phyloP scores from a whole-genome alignment of 192 early-diverging fungal genomes.

The Jimgerdemannia flammicorona region DNA sequence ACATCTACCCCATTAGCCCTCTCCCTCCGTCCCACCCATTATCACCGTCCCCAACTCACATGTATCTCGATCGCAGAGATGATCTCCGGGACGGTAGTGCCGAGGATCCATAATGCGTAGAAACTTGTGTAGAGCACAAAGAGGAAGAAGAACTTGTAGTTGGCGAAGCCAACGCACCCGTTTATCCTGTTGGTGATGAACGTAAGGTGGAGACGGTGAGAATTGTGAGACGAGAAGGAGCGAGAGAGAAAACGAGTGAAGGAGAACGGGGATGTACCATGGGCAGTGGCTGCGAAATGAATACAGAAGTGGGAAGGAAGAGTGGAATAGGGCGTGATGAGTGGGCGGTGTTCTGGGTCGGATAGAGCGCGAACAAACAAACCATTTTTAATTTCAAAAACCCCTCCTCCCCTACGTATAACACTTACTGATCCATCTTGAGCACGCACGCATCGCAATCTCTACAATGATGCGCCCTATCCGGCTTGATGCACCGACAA shows the following conservation, averaged over 20 bases:
- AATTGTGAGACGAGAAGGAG: too few species aligned
- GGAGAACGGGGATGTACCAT: constrained; percentile 9
- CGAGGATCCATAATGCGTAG: constrained; percentile 38
- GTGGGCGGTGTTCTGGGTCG: too few species aligned
- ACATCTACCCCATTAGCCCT: too few species aligned
- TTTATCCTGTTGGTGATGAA: constrained; percentile 36
- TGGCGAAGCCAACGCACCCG: constrained; percentile 48
- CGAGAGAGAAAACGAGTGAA: background rate
- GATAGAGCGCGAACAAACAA: too few species aligned
- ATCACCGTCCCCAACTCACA: too few species aligned
- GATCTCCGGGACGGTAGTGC: constrained; percentile 23
- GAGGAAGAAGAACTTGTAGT: constrained; percentile 54
- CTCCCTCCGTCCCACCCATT: too few species aligned
- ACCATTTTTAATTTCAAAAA: too few species aligned
- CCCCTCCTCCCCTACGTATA: too few species aligned
- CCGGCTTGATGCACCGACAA: constrained; percentile 41
- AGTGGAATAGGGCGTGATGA: background rate
- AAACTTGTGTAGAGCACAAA: constrained; percentile 47
- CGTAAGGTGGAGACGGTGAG: too few species aligned
- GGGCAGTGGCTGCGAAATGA: constrained; percentile 24
- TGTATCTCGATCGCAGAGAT: constrained; percentile 15
- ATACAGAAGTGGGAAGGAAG: background rate
- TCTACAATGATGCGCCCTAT: constrained; percentile 49
- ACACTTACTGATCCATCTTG: constrained; percentile 59
- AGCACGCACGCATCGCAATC: constrained; percentile 51